These are phyloP conservation scores for Fonsecaea monophora DNA, from an alignment of 2,329 filamentous ascomycete genomes.

Conservation along the genomic window DNA sequence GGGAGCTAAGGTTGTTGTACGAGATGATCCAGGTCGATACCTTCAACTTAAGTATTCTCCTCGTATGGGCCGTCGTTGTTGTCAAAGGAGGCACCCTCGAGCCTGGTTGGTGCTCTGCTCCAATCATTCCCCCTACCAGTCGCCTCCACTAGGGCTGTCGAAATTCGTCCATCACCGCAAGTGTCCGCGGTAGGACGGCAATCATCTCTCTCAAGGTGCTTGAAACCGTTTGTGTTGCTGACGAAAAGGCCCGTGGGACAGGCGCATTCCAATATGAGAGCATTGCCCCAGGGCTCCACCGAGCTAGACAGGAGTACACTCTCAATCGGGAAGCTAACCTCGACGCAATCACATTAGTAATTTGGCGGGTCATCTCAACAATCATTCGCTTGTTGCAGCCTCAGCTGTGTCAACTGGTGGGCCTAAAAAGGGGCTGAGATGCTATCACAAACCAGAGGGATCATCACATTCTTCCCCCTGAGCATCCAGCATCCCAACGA, in stretches of 20 bases:
- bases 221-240: conserved; percentile 5
- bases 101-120: neutral
- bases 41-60: conserved; percentile 4
- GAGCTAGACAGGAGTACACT: neutral
- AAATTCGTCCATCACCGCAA: neutral
- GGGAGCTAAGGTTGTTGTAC: neutral
- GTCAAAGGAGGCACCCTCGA: neutral
- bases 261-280: neutral
- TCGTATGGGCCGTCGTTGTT: neutral
- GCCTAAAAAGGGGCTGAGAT: neutral
- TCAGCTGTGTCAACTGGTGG: neutral
- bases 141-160: neutral
- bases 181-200: neutral
- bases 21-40: neutral
- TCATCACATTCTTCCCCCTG: neutral
- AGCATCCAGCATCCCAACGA: neutral
- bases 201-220: neutral
- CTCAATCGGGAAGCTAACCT: neutral
- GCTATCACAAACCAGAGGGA: neutral
- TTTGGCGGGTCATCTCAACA: neutral
- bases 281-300: neutral
- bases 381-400: neutral
- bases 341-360: neutral
- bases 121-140: neutral
- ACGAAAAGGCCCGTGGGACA: neutral